Percentiles rank a stretch among this genome's conserved stretches.
phyloP scores from a whole-genome alignment of 2,329 filamentous ascomycete species.

The Arthrobotrys pseudoclavata region DNA sequence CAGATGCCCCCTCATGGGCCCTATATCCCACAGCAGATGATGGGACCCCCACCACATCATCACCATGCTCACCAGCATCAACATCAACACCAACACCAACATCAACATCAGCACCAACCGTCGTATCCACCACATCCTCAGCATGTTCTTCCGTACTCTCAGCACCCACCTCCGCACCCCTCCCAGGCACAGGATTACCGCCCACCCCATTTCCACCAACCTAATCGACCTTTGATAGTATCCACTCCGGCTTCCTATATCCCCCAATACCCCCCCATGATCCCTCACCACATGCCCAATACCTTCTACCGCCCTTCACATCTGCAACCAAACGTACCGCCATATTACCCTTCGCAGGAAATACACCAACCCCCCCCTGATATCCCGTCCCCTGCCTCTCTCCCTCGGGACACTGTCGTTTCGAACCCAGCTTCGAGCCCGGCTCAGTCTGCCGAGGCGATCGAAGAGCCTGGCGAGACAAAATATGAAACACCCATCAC shows the following conservation, averaged over 20 bases:
- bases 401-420: conserved; percentile 30
- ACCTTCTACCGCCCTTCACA: conserved; percentile 71
- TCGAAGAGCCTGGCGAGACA: conserved; percentile 35
- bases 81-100: conserved; percentile 19
- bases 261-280: conserved; percentile 37
- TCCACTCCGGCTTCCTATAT: conserved; percentile 18
- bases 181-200: conserved; percentile 68
- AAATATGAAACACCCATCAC: conserved; percentile 51
- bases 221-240: conserved; percentile 65
- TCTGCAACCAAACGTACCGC: conserved; percentile 64
- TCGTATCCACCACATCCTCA: conserved; percentile 43
- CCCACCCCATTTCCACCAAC: conserved; percentile 66
- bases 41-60: conserved; percentile 30
- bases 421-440: conserved; percentile 46
- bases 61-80: conserved; percentile 22
- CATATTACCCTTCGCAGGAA: conserved; percentile 46
- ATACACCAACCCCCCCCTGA: conserved; percentile 34
- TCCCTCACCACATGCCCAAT: conserved; percentile 63
- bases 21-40: conserved; percentile 48
- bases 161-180: conserved; percentile 31
- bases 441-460: conserved; percentile 32
- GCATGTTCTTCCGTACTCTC: conserved; percentile 40
- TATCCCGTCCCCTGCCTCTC: conserved; percentile 52
- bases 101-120: conserved; percentile 32
- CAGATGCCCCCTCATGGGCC: conserved; percentile 51